phyloP scores from a whole-genome alignment of 1,139 yeast species.

The Meyerozyma guilliermondii region DNA sequence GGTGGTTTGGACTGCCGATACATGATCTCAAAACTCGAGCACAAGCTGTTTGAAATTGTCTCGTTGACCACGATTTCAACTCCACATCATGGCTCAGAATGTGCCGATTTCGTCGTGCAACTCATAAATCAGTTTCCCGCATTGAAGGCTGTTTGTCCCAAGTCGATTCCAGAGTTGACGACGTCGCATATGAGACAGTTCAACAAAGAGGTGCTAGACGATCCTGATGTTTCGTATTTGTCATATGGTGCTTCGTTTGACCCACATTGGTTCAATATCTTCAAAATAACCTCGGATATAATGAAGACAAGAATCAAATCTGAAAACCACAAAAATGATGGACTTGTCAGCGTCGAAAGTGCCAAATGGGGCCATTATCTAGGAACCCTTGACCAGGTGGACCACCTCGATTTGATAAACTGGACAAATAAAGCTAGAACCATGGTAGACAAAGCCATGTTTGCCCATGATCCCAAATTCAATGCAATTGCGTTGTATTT shows the following conservation, averaged over 20 bases:
- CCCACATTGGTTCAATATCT: constrained; percentile 61
- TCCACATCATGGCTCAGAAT: constrained; percentile 83
- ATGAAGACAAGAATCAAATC: constrained; percentile 34
- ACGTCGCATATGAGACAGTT: constrained; percentile 48
- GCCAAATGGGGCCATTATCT: constrained; percentile 76
- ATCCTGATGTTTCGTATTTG: constrained; percentile 63
- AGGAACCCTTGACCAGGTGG: constrained; percentile 75
- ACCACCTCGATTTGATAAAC: constrained; percentile 80
- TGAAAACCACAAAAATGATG: constrained; percentile 61
- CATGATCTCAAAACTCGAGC: constrained; percentile 52
- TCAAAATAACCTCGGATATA: constrained; percentile 58
- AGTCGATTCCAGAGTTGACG: constrained; percentile 56
- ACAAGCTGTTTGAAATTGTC: constrained; percentile 47
- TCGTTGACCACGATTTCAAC: constrained; percentile 82
- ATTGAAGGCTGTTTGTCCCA: constrained; percentile 29
- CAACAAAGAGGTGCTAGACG: constrained; percentile 48
- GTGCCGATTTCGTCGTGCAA: constrained; percentile 65
- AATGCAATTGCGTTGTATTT: constrained; percentile 73
- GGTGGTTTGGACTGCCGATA: constrained; percentile 87
- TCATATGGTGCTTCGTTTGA: constrained; percentile 76
- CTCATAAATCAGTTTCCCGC: constrained; percentile 11
- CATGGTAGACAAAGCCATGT: constrained; percentile 28
- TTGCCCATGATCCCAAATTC: constrained; percentile 40
- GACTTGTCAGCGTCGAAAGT: constrained; percentile 74
- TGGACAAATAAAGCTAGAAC: constrained; percentile 62